Evolutionary conservation across 2,329 filamentous ascomycete genomes (phyloP), one percentile per base, ranked within the genome.

Genomic region (Myriangium duriaei): DNA sequence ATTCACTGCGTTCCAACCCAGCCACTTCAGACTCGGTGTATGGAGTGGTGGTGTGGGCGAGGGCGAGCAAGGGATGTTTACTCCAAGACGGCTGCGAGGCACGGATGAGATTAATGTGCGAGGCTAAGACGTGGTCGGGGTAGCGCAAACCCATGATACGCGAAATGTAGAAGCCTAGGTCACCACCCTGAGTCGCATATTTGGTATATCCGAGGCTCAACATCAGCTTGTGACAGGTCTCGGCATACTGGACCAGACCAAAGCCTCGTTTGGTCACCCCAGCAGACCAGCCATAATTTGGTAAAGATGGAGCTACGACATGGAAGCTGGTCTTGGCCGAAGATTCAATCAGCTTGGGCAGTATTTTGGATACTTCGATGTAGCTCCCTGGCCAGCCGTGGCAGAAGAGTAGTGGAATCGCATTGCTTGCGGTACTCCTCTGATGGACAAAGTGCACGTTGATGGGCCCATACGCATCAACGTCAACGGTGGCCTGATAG

Each of bases 301-400:
- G 70, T n/a, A 74, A 51, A 1, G 65, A 70, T 1, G 67, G 68
- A 0, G 63, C 71, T 0, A 74, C 61, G 19, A 74, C 53, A 45
- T 72, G 58, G 48, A 74, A 74, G 2, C 63, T 58, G 0, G 70
- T 67, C 4, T 54, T 50, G 6, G 57, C 56, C 4, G 52, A 48
- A 11, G 50, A 51, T 11, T 51, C 45, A 4, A 58, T 55, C 7
- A 74, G 54, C 2, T 65, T 46, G 1, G 58, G 54, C 1, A 85
- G 60, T 32, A 83, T 59, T 49, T 79, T 81, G 13, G 61, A 57
- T 2, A 74, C 75, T 56, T 84, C 79, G 32, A 79, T 52, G 51
- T 81, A 82, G 45, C 71, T 77, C 1, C 80, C 79, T 0, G 80
- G 80, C 52, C 67, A 81, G 11, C 77, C 76, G 51, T 82, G 78